Evolutionary conservation across 768 basidiomycete species (phyloP).

Genomic region (Piloderma croceum): DNA sequence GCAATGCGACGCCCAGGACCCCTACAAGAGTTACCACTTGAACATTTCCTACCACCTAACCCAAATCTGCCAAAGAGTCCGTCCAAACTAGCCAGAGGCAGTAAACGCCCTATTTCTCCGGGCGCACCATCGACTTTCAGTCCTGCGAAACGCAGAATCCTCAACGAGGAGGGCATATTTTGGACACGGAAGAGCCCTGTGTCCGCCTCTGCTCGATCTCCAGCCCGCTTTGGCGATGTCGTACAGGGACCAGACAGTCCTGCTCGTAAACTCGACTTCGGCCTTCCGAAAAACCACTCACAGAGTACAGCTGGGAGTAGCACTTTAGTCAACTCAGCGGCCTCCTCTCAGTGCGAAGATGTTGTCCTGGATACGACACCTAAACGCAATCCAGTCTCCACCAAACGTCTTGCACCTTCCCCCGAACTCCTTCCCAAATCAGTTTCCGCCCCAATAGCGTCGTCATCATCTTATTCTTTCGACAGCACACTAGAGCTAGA

Average conservation of each 20-base stretch:
- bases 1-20: slow-evolving; percentile 39
- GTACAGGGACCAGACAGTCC: slow-evolving; percentile 38
- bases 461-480: not conserved
- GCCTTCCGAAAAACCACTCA: slow-evolving; percentile 28
- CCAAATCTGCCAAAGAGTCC: slow-evolving; percentile 20
- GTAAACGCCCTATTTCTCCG: slow-evolving; percentile 63
- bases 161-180: slow-evolving; percentile 48
- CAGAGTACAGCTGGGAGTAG: slow-evolving; percentile 11
- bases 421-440: slow-evolving; percentile 23
- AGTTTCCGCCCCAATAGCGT: slow-evolving; percentile 11
- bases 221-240: slow-evolving; percentile 39
- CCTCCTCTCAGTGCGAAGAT: slow-evolving; percentile 15
- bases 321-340: slow-evolving; percentile 7
- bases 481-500: slow-evolving; percentile 2
- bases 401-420: slow-evolving; percentile 21
- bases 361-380: slow-evolving; percentile 9
- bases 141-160: slow-evolving; percentile 65
- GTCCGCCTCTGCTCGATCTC: slow-evolving; percentile 32
- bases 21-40: slow-evolving; percentile 56
- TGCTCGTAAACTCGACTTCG: slow-evolving; percentile 51
- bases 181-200: slow-evolving; percentile 34
- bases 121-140: slow-evolving; percentile 42
- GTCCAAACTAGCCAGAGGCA: slow-evolving; percentile 31
- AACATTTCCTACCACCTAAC: slow-evolving; percentile 41
- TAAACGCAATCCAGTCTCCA: slow-evolving; percentile 9